These are phyloP conservation scores for Lactifluus rugatus DNA, from an alignment of 768 basidiomycete genomes.

Conservation along the genomic window DNA sequence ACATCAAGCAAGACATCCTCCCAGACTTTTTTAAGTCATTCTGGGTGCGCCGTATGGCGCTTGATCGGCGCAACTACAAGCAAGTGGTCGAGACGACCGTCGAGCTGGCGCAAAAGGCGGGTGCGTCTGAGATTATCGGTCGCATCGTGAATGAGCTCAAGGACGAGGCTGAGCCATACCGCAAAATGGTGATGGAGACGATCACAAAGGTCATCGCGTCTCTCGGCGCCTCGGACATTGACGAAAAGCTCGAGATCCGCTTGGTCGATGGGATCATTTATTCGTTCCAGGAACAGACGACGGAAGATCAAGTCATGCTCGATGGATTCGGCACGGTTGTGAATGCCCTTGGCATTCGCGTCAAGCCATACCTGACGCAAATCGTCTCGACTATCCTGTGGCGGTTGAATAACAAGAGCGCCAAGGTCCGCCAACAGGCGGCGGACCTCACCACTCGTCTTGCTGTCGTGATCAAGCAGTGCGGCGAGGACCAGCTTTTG, in stretches of 20 bases:
- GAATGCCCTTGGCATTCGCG: constrained; percentile 88
- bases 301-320: constrained; percentile 98
- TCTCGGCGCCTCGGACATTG: constrained; percentile 94
- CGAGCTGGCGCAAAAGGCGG: constrained; percentile 94
- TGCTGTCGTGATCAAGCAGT: constrained; percentile 97
- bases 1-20: constrained; percentile 95
- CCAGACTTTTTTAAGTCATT: constrained; percentile 99
- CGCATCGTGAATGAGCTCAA: constrained; percentile 82
- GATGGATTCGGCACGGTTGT: constrained; percentile 98
- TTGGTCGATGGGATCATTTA: constrained; percentile 98
- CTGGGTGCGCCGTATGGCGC: constrained; percentile 97
- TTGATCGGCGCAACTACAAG: constrained; percentile 90
- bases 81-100: constrained; percentile 99
- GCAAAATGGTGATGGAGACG: constrained; percentile 99
- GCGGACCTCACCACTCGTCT: constrained; percentile 96
- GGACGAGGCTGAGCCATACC: constrained; percentile 81
- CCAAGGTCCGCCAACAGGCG: constrained; percentile 97
- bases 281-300: constrained; percentile 98
- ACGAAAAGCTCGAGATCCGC: constrained; percentile 88
- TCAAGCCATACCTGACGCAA: constrained; percentile 97
- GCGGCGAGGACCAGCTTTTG: constrained; percentile 90
- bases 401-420: constrained; percentile 99
- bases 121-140: constrained; percentile 93
- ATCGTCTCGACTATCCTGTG: constrained; percentile 98
- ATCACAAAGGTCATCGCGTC: constrained; percentile 93